Percentiles rank a stretch among this genome's conserved stretches.
Evolutionary conservation across 352 stramenopile genomes (phyloP).

Genomic region (Paralagenidium karlingii): DNA sequence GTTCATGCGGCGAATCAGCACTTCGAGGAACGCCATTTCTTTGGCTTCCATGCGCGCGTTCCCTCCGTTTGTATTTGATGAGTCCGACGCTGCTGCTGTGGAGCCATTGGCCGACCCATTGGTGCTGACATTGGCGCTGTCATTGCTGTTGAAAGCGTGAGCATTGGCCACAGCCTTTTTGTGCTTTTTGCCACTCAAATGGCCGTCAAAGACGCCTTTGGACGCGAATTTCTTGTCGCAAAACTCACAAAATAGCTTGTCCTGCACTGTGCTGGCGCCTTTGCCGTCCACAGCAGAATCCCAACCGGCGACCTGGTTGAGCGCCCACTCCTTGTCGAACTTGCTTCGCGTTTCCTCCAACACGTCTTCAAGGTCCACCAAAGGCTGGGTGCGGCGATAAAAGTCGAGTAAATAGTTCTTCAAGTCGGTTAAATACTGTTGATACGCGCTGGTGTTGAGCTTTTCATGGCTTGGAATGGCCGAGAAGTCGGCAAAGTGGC

Average conservation of each 20-base stretch:
- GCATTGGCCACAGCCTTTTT: conserved; percentile 33
- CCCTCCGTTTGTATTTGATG: conserved; percentile 1
- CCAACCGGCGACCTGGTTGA: conserved; percentile 47
- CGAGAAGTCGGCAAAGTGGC: conserved; percentile 51
- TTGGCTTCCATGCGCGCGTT: conserved; percentile 11
- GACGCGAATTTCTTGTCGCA: conserved; percentile 71
- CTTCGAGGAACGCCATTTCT: conserved; percentile 50
- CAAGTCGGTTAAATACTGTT: conserved; percentile 60
- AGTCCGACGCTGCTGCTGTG: conserved; percentile 1
- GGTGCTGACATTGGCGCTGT: background rate
- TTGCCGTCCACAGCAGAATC: conserved; percentile 6
- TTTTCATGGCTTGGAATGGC: conserved; percentile 47
- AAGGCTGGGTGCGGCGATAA: conserved; percentile 77
- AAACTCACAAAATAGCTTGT: conserved; percentile 33
- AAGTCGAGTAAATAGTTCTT: conserved; percentile 78
- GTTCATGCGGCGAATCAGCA: conserved; percentile 55
- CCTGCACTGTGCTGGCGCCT: conserved; percentile 1
- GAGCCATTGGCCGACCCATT: conserved; percentile 1
- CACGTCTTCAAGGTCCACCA: conserved; percentile 79
- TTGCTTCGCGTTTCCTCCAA: conserved; percentile 66
- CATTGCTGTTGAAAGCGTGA: background rate
- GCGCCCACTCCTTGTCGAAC: conserved; percentile 75
- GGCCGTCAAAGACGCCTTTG: conserved; percentile 50
- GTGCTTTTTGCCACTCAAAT: conserved; percentile 71
- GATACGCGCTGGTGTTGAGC: conserved; percentile 30